Conservation (phyloP, 179 eudicot species). For the Gypsophila paniculata region DNA sequence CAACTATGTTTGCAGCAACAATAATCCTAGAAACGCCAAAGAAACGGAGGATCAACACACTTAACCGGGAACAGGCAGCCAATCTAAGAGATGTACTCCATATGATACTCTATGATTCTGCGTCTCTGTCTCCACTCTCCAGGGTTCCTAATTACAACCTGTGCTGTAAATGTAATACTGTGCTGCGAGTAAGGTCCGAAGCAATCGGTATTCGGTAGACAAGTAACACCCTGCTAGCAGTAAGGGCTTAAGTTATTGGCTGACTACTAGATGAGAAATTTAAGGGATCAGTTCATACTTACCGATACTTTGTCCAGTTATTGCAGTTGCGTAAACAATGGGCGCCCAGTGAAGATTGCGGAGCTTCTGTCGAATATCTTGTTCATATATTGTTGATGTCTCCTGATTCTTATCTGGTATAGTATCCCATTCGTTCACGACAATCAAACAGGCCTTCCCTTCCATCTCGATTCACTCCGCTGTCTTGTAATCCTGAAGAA, state of each 20-base stretch:
- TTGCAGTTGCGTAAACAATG: conserved; percentile 89
- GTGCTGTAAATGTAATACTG: no score
- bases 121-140: no score
- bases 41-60: conserved; percentile 13
- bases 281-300: conserved; percentile 50
- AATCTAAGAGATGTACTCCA: no score
- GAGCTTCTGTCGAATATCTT: conserved; percentile 79
- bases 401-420: conserved; percentile 87
- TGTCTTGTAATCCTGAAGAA: conserved; percentile 90
- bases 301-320: conserved; percentile 79
- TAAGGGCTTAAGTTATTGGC: no score
- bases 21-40: conserved; percentile 48
- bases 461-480: conserved; percentile 93
- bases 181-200: no score
- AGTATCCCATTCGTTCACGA: conserved; percentile 98
- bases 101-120: background rate
- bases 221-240: no score
- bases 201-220: no score
- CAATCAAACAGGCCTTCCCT: conserved; percentile 93
- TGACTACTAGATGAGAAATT: background rate
- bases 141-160: background rate
- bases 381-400: conserved; percentile 68
- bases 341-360: conserved; percentile 97
- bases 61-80: conserved; percentile 9
- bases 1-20: conserved; percentile 73